Conservation (phyloP, 2,329 filamentous ascomycete species). For the Colletotrichum camelliae region DNA sequence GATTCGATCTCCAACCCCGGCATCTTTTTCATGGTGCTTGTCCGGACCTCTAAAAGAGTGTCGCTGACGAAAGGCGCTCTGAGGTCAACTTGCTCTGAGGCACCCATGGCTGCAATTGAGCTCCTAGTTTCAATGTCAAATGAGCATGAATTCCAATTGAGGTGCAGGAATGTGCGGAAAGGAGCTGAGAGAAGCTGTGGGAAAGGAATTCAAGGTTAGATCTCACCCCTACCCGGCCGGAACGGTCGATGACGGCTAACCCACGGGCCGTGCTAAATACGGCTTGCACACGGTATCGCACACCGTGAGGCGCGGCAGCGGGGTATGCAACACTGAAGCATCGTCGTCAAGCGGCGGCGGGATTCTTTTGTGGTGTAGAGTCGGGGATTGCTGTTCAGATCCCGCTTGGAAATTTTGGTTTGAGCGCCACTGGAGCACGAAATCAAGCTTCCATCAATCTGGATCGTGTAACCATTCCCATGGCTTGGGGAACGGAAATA, state of each 20-base stretch:
- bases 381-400: not conserved
- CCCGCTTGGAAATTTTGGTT: not conserved
- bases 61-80: constrained; percentile 50
- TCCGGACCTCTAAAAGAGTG: constrained; percentile 60
- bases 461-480: not conserved
- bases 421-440: not conserved
- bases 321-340: not conserved
- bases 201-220: not conserved
- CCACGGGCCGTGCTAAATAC: not conserved
- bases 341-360: not conserved
- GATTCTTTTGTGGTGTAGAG: not conserved
- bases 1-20: constrained; percentile 55
- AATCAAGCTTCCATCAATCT: not conserved
- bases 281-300: not conserved
- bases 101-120: constrained; percentile 6
- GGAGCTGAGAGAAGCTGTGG: not conserved
- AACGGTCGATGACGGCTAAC: not conserved
- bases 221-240: not conserved
- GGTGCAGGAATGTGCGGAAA: not conserved
- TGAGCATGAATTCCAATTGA: not conserved
- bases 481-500: not conserved
- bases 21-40: constrained; percentile 61
- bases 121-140: too few relatives aligned
- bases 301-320: not conserved
- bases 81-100: constrained; percentile 37